These are phyloP conservation scores for Plectosphaerella cucumerina DNA, from an alignment of 2,329 filamentous ascomycete genomes.

Conservation along the genomic window DNA sequence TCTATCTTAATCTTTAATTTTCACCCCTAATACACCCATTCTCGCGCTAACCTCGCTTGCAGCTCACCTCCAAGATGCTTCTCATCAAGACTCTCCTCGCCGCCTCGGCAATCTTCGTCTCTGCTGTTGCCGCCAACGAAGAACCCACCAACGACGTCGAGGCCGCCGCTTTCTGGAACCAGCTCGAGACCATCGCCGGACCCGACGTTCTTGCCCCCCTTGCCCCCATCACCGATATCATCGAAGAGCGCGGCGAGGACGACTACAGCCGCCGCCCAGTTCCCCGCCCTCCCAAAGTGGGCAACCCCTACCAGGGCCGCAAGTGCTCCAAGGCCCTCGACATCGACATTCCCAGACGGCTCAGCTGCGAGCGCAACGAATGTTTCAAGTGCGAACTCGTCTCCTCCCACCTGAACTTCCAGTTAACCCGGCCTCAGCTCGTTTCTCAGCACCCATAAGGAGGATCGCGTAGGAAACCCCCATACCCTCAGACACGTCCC, in stretches of 20 bases:
- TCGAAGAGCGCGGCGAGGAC: not conserved
- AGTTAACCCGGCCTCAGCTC: not conserved
- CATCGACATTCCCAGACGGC: slow-evolving; percentile 2
- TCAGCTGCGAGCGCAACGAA: slow-evolving; percentile 9
- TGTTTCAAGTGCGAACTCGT: not conserved
- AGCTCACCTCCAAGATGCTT: not conserved
- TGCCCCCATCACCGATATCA: not conserved
- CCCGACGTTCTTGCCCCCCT: not conserved
- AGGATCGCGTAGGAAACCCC: slow-evolving; percentile 1
- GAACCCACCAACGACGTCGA: not conserved
- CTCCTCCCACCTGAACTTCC: not conserved
- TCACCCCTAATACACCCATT: not conserved
- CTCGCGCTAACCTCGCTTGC: not conserved
- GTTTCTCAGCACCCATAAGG: slow-evolving; percentile 5
- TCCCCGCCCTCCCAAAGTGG: not conserved
- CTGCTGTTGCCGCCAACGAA: not conserved
- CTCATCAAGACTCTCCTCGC: not conserved
- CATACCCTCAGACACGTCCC: slow-evolving; percentile 3
- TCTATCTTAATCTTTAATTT: too few species aligned
- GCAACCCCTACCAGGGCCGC: slow-evolving; percentile 2
- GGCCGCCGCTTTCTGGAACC: not conserved
- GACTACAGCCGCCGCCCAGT: not conserved
- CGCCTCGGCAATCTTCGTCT: not conserved
- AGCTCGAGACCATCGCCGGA: not conserved
- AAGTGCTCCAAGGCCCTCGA: slow-evolving; percentile 1